Percentiles rank a stretch among this genome's conserved stretches.
Conservation (phyloP, 78 protist genomes). For the Speleostelium caveatum region DNA sequence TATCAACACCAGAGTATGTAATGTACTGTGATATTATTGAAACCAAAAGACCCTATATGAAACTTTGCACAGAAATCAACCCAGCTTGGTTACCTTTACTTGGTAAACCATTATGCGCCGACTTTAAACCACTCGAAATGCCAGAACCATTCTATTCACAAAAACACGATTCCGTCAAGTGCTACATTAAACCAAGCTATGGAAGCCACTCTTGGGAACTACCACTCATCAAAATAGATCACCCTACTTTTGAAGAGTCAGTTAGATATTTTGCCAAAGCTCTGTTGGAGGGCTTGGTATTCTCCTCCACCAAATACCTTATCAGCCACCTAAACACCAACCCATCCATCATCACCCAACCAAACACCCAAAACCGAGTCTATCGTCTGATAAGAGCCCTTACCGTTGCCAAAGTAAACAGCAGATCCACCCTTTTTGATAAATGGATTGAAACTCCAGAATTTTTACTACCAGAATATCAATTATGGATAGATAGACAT, state of each 20-base stretch:
- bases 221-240: constrained; percentile 46
- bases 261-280: constrained; percentile 60
- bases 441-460: constrained; percentile 64
- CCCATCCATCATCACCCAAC: constrained; percentile 13
- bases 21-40: constrained; percentile 48
- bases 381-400: constrained; percentile 9
- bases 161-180: constrained; percentile 55
- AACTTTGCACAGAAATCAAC: constrained; percentile 54
- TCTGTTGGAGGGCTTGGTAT: constrained; percentile 35
- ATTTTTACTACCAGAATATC: constrained; percentile 28
- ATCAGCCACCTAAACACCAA: constrained; percentile 31
- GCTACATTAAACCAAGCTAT: constrained; percentile 51
- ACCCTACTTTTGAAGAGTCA: neutral
- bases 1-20: constrained; percentile 28
- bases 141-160: constrained; percentile 68
- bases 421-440: neutral
- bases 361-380: constrained; percentile 48
- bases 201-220: constrained; percentile 71
- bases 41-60: constrained; percentile 73
- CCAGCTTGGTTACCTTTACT: constrained; percentile 77
- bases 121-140: constrained; percentile 53
- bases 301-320: constrained; percentile 20
- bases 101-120: constrained; percentile 58
- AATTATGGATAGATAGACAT: constrained; percentile 38
- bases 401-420: neutral